Percentiles rank a stretch among this genome's conserved stretches.
Evolutionary conservation across 306 rosid genomes (phyloP).

Genomic region (Ziziphus jujuba): DNA sequence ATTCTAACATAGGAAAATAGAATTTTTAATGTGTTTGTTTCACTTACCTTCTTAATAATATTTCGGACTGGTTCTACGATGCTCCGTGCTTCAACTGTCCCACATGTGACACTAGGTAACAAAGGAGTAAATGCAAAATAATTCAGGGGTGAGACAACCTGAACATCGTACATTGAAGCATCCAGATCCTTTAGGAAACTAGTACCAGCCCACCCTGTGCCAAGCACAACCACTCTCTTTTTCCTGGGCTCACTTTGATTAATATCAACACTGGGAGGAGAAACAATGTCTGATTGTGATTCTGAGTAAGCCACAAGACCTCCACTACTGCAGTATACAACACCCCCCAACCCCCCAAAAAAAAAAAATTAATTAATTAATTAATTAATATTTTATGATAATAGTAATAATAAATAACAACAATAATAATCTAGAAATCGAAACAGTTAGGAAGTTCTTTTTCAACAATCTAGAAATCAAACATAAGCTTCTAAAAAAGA

Average conservation of each 20-base stretch:
- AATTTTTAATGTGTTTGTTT: conserved; percentile 15
- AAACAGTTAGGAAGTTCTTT: no score
- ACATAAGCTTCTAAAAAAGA: no score
- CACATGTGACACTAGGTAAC: conserved; percentile 92
- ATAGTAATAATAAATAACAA: no score
- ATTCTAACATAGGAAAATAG: neutral
- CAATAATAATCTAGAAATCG: no score
- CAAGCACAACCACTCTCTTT: conserved; percentile 90
- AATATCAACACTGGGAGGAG: conserved; percentile 29
- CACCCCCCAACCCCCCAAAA: neutral
- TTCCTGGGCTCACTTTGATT: conserved; percentile 32
- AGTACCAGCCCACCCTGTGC: conserved; percentile 98
- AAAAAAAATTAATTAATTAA: no score
- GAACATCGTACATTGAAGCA: conserved; percentile 71
- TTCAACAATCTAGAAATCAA: no score
- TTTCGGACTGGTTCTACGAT: conserved; percentile 88
- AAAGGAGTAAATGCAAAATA: conserved; percentile 96
- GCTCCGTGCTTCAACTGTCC: conserved; percentile 97
- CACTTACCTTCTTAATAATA: conserved; percentile 72
- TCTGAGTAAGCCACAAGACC: conserved; percentile 83
- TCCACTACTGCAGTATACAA: conserved; percentile 68
- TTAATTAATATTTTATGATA: no score
- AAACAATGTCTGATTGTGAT: conserved; percentile 43
- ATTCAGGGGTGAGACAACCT: conserved; percentile 88
- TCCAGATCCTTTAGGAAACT: conserved; percentile 88